phyloP scores from a whole-genome alignment of 1,284 basidiomycete species.

The Psilocybe mexicana region DNA sequence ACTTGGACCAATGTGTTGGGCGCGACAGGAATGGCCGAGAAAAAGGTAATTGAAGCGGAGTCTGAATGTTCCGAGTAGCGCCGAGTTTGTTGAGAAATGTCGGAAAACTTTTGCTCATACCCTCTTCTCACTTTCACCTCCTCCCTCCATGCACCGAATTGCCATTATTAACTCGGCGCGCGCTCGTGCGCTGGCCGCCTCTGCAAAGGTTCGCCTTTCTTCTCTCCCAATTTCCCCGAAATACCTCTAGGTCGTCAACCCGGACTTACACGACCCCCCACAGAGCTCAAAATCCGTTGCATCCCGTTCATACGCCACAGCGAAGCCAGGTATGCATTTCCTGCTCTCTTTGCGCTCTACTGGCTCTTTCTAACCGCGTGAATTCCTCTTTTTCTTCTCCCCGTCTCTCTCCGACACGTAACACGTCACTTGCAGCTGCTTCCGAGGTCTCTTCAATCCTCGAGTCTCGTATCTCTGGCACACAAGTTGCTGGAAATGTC shows the following conservation, averaged over 20 bases:
- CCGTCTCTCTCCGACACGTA: slow-evolving; percentile 31
- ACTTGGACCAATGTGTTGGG: slow-evolving; percentile 20
- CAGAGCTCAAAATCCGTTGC: slow-evolving; percentile 55
- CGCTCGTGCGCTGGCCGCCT: slow-evolving; percentile 68
- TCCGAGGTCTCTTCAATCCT: slow-evolving; percentile 99
- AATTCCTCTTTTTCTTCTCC: slow-evolving; percentile 18
- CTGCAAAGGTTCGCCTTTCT: slow-evolving; percentile 53
- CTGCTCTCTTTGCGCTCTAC: slow-evolving; percentile 5
- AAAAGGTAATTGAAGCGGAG: slow-evolving; percentile 35
- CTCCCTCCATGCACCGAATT: slow-evolving; percentile 79
- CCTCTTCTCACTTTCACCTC: slow-evolving; percentile 44
- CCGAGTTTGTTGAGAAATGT: slow-evolving; percentile 34
- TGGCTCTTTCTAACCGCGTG: slow-evolving; percentile 24
- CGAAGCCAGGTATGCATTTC: slow-evolving; percentile 85
- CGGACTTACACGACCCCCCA: slow-evolving; percentile 29
- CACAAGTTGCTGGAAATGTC: slow-evolving; percentile 88
- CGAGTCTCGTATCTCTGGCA: slow-evolving; percentile 96
- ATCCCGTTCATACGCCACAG: slow-evolving; percentile 91
- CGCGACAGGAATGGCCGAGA: slow-evolving; percentile 14
- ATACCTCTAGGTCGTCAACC: slow-evolving; percentile 17
- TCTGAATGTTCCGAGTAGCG: slow-evolving; percentile 46
- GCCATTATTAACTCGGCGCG: slow-evolving; percentile 84
- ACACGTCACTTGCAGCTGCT: slow-evolving; percentile 75
- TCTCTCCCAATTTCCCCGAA: slow-evolving; percentile 16
- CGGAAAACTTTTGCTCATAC: slow-evolving; percentile 43